Conservation (phyloP, 2,329 filamentous ascomycete species). For the Fusarium floridanum region DNA sequence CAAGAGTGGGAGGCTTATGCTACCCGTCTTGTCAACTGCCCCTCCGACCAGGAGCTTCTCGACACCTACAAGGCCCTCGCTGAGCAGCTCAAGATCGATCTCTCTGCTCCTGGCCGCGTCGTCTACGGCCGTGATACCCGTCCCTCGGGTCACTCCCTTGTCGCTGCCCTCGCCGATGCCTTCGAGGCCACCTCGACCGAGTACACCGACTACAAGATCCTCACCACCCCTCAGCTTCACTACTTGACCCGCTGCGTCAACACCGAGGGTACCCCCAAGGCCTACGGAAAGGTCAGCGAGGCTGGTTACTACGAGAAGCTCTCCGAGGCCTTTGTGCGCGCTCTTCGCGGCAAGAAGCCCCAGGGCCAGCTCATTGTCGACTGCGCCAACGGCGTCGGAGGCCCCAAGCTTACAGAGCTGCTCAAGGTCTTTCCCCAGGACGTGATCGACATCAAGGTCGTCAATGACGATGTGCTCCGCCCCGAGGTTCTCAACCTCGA, state of each 20-base stretch:
- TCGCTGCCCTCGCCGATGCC: constrained; percentile 82
- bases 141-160: constrained; percentile 88
- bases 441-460: constrained; percentile 80
- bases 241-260: constrained; percentile 96
- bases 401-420: constrained; percentile 88
- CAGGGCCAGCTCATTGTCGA: constrained; percentile 85
- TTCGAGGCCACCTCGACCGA: constrained; percentile 81
- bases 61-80: constrained; percentile 83
- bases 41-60: constrained; percentile 79
- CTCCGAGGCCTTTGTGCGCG: constrained; percentile 83
- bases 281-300: constrained; percentile 91
- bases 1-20: constrained; percentile 93
- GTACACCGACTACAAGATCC: constrained; percentile 86
- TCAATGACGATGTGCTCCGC: constrained; percentile 93
- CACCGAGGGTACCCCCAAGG: constrained; percentile 86
- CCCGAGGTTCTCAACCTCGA: constrained; percentile 91
- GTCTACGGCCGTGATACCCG: constrained; percentile 94
- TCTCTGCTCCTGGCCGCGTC: constrained; percentile 78
- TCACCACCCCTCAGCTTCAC: constrained; percentile 98
- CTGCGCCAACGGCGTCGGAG: constrained; percentile 96
- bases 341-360: constrained; percentile 82
- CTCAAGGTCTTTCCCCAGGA: constrained; percentile 83
- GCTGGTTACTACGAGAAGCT: constrained; percentile 96
- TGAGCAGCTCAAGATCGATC: constrained; percentile 80
- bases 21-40: constrained; percentile 88